These are phyloP conservation scores for Fusarium sp. DNA, from an alignment of 2,329 filamentous ascomycete species.

Conservation along the genomic window DNA sequence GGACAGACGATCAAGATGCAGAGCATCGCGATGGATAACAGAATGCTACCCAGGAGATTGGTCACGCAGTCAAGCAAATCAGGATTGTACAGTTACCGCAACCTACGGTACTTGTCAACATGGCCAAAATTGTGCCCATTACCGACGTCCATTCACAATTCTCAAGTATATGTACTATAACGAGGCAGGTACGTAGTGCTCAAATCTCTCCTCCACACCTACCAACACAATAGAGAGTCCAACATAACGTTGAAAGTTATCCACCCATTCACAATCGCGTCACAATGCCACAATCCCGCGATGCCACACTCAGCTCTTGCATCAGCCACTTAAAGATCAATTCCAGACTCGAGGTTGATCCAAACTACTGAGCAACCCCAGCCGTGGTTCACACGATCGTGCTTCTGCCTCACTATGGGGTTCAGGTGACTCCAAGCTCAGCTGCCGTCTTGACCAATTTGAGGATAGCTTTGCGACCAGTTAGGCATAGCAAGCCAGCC, in stretches of 20 bases:
- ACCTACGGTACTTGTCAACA: not conserved
- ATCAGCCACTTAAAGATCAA: conserved; percentile 30
- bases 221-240: not conserved
- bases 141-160: not conserved
- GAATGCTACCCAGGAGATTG: conserved; percentile 25
- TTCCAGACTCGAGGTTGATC: conserved; percentile 15
- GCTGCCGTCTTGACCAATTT: conserved; percentile 34
- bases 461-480: conserved; percentile 18
- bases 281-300: conserved; percentile 25
- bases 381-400: conserved; percentile 38
- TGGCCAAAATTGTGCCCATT: not conserved
- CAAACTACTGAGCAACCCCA: conserved; percentile 25
- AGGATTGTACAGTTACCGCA: not conserved
- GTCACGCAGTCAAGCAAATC: conserved; percentile 6
- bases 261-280: conserved; percentile 26
- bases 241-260: conserved; percentile 15
- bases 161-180: not conserved
- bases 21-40: conserved; percentile 28
- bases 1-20: conserved; percentile 11
- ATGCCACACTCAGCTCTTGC: conserved; percentile 21
- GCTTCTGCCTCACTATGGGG: conserved; percentile 23
- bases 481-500: conserved; percentile 34
- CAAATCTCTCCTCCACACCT: not conserved
- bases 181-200: not conserved
- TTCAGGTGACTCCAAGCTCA: conserved; percentile 42